phyloP scores from a whole-genome alignment of 2,329 filamentous ascomycete genomes.

The Pseudopyricularia javanii region DNA sequence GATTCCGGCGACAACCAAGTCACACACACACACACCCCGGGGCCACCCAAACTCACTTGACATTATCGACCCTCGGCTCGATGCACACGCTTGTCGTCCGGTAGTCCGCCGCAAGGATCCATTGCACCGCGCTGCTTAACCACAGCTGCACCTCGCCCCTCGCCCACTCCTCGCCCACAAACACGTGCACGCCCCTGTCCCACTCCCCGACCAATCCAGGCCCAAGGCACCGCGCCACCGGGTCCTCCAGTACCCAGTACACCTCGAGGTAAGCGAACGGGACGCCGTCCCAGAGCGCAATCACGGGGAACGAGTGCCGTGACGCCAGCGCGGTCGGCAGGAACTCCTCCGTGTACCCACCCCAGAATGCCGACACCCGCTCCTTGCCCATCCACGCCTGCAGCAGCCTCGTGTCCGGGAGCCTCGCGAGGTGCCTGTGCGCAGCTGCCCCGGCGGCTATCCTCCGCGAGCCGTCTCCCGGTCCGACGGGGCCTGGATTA shows the following conservation, averaged over 20 bases:
- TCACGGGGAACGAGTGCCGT: constrained; percentile 75
- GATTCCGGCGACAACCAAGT: background rate
- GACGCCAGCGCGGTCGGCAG: constrained; percentile 52
- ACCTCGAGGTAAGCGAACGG: constrained; percentile 97
- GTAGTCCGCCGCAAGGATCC: constrained; percentile 63
- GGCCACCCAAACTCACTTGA: constrained; percentile 47
- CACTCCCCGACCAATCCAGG: constrained; percentile 47
- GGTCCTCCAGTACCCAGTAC: constrained; percentile 95
- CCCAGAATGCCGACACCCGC: constrained; percentile 80
- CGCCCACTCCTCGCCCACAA: constrained; percentile 88
- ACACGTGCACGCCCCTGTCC: constrained; percentile 76
- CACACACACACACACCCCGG: background rate
- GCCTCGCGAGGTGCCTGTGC: constrained; percentile 25
- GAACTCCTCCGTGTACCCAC: constrained; percentile 52
- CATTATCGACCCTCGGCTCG: constrained; percentile 86
- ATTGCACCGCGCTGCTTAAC: constrained; percentile 81
- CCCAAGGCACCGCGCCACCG: constrained; percentile 57
- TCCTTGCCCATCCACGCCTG: constrained; percentile 82
- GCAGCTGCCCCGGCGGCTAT: constrained; percentile 14
- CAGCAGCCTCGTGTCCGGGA: constrained; percentile 49
- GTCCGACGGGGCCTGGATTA: background rate
- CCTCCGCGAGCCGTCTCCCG: background rate
- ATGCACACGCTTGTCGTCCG: constrained; percentile 74
- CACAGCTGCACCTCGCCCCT: constrained; percentile 71
- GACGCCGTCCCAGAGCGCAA: constrained; percentile 87